A percentile compares a stretch with the other conserved stretches of the same genome.
phyloP scores from a whole-genome alignment of 164 flowering plant genomes.

The Taxillus chinensis region DNA sequence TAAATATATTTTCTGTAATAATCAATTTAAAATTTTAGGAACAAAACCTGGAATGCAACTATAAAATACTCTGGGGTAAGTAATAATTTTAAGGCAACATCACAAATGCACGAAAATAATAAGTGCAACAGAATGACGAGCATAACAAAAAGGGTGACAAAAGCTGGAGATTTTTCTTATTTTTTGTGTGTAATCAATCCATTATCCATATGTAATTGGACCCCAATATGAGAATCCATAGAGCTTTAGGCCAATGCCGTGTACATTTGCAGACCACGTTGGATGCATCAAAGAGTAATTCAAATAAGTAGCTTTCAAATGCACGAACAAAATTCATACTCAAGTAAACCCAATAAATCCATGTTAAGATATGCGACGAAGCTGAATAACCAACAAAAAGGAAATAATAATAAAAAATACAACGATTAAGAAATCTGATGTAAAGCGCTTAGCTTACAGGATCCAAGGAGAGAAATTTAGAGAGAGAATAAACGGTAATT shows the following conservation, averaged over 20 bases:
- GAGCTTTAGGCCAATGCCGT: background rate
- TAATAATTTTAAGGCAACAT: background rate
- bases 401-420: background rate
- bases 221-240: background rate
- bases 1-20: conserved; percentile 22
- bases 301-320: too few relatives aligned
- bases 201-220: background rate
- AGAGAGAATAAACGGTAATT: conserved; percentile 30
- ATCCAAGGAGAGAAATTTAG: conserved; percentile 35
- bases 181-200: background rate
- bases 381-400: background rate
- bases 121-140: background rate
- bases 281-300: too few relatives aligned
- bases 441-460: conserved; percentile 24
- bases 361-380: background rate
- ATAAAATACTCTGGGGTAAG: background rate
- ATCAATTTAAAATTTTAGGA: conserved; percentile 4
- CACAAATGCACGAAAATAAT: background rate
- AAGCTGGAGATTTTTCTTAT: too few relatives aligned
- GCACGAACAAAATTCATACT: background rate
- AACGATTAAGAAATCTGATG: background rate
- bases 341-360: background rate
- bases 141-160: background rate
- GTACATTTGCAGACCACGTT: too few relatives aligned
- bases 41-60: background rate